Conservation (phyloP, 305 asterid species). For the Fraxinus greggii region DNA sequence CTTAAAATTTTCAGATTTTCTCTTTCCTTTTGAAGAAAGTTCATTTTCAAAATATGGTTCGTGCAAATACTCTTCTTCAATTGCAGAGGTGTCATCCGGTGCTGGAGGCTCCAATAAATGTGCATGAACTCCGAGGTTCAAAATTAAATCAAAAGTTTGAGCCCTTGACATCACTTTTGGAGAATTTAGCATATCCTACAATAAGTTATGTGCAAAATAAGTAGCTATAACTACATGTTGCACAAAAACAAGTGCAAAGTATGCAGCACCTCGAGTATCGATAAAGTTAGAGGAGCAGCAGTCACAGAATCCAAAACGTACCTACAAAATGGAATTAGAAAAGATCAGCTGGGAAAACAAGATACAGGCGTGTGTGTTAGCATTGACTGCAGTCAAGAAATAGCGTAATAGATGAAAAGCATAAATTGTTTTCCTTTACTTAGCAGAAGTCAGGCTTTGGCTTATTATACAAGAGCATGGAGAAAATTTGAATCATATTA, state of each 20-base stretch:
- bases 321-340: conserved; percentile 58
- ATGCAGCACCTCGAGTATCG: conserved; percentile 83
- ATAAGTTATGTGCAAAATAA: conserved; percentile 29
- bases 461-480: background rate
- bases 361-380: background rate
- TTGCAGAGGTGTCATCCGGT: conserved; percentile 62
- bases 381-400: background rate
- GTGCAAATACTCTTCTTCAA: conserved; percentile 79
- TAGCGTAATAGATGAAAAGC: background rate
- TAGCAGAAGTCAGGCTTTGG: conserved; percentile 1
- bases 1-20: conserved; percentile 49
- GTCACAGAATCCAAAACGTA: conserved; percentile 86
- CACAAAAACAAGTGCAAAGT: conserved; percentile 22
- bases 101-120: conserved; percentile 95
- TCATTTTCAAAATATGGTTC: conserved; percentile 67
- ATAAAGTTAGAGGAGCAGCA: conserved; percentile 93
- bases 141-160: conserved; percentile 91
- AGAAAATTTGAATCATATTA: background rate
- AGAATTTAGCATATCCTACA: conserved; percentile 91
- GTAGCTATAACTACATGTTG: conserved; percentile 28
- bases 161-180: conserved; percentile 73
- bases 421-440: background rate
- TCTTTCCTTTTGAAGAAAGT: conserved; percentile 49
- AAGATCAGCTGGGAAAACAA: conserved; percentile 21
- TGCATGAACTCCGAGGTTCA: conserved; percentile 97